Evolutionary conservation across 2,329 filamentous ascomycete species (phyloP).

Genomic region (Magnaporthiopsis poae): DNA sequence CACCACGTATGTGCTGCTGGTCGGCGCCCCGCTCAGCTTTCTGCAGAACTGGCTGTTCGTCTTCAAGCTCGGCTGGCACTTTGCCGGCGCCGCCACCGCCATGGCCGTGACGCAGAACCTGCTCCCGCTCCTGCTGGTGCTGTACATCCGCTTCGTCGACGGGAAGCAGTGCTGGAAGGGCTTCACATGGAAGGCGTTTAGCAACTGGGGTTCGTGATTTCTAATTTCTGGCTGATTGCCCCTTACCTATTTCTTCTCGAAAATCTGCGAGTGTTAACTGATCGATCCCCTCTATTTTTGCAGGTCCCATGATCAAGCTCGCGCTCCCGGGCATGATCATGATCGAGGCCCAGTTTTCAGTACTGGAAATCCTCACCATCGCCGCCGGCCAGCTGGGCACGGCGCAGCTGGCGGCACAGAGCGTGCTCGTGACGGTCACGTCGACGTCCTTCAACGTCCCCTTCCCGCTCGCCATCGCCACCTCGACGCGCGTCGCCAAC

Average conservation of each 20-base stretch:
- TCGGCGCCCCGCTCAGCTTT: constrained; percentile 55
- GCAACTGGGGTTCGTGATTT: constrained; percentile 20
- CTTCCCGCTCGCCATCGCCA: constrained; percentile 62
- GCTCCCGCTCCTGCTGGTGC: constrained; percentile 64
- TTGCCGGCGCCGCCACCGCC: constrained; percentile 72
- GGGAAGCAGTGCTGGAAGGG: constrained; percentile 78
- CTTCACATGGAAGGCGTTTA: constrained; percentile 44
- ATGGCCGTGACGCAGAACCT: constrained; percentile 70
- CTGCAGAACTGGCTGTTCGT: constrained; percentile 67
- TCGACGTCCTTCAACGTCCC: constrained; percentile 63
- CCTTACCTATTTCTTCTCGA: too few relatives aligned
- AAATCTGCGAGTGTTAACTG: neutral
- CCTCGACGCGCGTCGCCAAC: constrained; percentile 62
- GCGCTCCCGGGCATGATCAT: constrained; percentile 62
- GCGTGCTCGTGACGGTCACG: constrained; percentile 54
- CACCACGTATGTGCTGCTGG: constrained; percentile 35
- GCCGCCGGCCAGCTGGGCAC: constrained; percentile 56
- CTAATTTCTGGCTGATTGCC: too few relatives aligned
- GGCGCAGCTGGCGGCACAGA: constrained; percentile 59
- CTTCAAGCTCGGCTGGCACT: constrained; percentile 59
- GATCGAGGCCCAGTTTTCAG: constrained; percentile 50
- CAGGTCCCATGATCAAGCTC: constrained; percentile 60
- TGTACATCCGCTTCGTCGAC: constrained; percentile 66
- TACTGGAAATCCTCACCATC: constrained; percentile 55
- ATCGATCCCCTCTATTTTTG: neutral